A percentile compares a stretch with the other conserved stretches of the same genome.
Conservation (phyloP, 225 moss, liverwort and hornwort genomes). For the Marchantia paleacea region DNA sequence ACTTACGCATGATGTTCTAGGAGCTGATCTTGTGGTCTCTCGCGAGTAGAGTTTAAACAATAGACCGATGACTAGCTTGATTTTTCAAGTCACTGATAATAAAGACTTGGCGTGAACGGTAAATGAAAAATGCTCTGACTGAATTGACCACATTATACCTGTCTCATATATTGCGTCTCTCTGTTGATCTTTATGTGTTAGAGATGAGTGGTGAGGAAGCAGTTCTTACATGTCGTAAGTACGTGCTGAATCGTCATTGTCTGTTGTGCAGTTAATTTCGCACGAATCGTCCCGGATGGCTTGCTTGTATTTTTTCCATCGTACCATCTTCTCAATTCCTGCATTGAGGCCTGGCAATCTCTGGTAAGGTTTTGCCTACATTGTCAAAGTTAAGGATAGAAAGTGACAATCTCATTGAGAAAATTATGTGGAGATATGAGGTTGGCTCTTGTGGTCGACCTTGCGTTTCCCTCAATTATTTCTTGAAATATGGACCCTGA, state of each 20-base stretch:
- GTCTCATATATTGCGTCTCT: neutral
- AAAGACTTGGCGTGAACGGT: neutral
- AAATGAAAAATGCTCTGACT: neutral
- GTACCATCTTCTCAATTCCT: constrained; percentile 92
- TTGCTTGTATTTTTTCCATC: constrained; percentile 98
- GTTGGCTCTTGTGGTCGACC: neutral
- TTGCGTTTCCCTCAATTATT: neutral
- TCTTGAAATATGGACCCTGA: no score
- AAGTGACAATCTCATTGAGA: neutral
- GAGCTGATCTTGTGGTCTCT: neutral
- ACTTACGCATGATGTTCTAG: neutral
- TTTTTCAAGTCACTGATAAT: neutral
- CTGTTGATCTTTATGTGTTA: neutral
- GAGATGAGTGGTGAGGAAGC: neutral
- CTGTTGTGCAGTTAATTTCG: constrained; percentile 77
- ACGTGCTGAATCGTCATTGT: neutral
- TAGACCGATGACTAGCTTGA: neutral
- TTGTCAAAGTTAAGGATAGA: neutral
- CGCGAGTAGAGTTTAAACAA: neutral
- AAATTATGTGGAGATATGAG: neutral
- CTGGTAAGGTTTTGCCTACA: constrained; percentile 42
- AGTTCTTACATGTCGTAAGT: neutral
- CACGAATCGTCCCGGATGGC: constrained; percentile 96
- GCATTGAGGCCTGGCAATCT: constrained; percentile 95
- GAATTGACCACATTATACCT: neutral